These are phyloP conservation scores for Cantharellus cinnabarinus DNA, from an alignment of 768 basidiomycete species.

Conservation along the genomic window DNA sequence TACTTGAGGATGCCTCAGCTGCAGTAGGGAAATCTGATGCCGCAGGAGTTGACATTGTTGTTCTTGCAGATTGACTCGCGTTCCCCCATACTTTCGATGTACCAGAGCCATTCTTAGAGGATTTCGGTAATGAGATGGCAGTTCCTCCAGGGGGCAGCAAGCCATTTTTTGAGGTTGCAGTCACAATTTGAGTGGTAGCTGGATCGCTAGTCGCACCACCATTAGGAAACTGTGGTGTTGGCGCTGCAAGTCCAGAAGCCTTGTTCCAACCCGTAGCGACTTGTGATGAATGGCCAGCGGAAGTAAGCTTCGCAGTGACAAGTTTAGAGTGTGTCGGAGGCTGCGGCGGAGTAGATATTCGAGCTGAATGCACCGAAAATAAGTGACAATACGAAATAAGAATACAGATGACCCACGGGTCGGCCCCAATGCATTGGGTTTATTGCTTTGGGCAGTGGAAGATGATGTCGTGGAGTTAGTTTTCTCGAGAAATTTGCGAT, in stretches of 20 bases:
- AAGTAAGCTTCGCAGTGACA: conserved; percentile 73
- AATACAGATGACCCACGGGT: not conserved
- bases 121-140: too few relatives aligned
- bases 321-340: conserved; percentile 34
- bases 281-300: conserved; percentile 37
- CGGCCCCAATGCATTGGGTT: not conserved
- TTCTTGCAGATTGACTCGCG: not conserved
- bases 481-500: conserved; percentile 93
- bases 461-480: conserved; percentile 29
- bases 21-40: conserved; percentile 78
- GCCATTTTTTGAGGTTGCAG: too few relatives aligned
- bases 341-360: not conserved
- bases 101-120: not conserved
- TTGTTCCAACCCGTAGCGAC: conserved; percentile 60
- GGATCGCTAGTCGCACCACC: not conserved
- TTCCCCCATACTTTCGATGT: not conserved
- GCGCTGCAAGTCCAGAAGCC: conserved; percentile 22
- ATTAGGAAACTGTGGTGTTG: conserved; percentile 1
- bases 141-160: too few relatives aligned
- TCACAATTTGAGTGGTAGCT: not conserved
- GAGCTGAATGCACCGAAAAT: not conserved
- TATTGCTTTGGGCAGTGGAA: conserved; percentile 13
- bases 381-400: not conserved
- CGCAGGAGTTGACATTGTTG: not conserved
- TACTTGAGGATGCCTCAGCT: conserved; percentile 80